Evolutionary conservation across 768 basidiomycete species (phyloP).

Genomic region (Auricularia sp.): DNA sequence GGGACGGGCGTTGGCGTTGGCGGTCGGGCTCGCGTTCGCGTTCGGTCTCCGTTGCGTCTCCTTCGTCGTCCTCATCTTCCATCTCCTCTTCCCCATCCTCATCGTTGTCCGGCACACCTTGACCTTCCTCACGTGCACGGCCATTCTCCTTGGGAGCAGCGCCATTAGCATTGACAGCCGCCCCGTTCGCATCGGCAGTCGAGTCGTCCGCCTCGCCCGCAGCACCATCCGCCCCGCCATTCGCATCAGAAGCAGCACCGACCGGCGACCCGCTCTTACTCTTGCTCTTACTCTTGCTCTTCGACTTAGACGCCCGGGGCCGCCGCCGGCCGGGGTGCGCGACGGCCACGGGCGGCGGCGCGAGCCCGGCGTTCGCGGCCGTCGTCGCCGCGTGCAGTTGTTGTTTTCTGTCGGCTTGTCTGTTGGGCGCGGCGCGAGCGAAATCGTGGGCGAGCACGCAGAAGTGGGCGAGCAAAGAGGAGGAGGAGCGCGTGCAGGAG

Average conservation of each 20-base stretch:
- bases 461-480: no score
- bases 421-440: background rate
- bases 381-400: background rate
- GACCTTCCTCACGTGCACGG: no score
- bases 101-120: no score
- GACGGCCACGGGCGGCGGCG: background rate
- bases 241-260: no score
- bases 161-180: background rate
- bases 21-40: no score
- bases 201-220: background rate
- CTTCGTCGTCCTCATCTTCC: background rate
- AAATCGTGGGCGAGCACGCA: no score
- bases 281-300: no score
- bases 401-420: background rate
- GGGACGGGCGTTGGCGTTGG: no score
- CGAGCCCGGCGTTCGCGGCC: background rate
- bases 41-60: background rate
- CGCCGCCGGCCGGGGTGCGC: background rate
- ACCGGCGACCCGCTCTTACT: no score
- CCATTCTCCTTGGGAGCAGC: no score
- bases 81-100: no score
- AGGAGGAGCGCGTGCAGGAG: no score
- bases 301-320: background rate
- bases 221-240: background rate
- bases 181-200: background rate